phyloP scores from a whole-genome alignment of 352 stramenopile genomes.

The Achlya hypogyna region DNA sequence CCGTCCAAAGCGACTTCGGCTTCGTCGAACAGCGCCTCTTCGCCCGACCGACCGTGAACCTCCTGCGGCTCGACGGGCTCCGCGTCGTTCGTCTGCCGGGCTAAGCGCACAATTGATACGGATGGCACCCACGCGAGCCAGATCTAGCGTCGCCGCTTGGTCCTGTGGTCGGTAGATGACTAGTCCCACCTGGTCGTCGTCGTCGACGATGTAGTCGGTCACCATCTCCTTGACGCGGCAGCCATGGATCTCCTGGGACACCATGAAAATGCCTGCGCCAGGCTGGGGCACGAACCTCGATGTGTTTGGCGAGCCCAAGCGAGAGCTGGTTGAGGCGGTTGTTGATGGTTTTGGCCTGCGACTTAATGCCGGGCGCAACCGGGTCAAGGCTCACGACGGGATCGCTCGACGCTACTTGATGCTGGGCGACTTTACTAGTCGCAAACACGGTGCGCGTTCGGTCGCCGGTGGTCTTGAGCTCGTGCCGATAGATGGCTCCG shows the following conservation, averaged over 20 bases:
- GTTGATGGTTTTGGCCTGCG: slow-evolving; percentile 6
- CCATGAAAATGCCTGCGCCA: too few relatives aligned
- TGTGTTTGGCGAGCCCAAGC: neutral
- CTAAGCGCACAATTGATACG: neutral
- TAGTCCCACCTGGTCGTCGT: slow-evolving; percentile 21
- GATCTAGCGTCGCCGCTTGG: neutral
- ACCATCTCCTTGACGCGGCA: slow-evolving; percentile 12
- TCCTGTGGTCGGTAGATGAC: neutral
- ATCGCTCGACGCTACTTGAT: neutral
- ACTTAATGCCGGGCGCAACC: neutral
- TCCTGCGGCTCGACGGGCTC: neutral
- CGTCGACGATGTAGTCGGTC: slow-evolving; percentile 25
- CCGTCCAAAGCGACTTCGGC: neutral
- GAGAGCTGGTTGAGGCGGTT: neutral
- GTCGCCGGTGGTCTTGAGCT: neutral
- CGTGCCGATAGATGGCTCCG: neutral
- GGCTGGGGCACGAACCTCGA: neutral
- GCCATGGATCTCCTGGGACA: slow-evolving; percentile 20
- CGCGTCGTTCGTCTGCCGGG: neutral
- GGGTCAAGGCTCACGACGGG: neutral
- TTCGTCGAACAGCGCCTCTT: neutral
- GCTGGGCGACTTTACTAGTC: neutral
- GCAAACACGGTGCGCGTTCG: neutral
- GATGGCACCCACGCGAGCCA: neutral
- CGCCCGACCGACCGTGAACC: neutral